These are phyloP conservation scores for Rubia balearica DNA, from an alignment of 305 asterid genomes.

Conservation along the genomic window DNA sequence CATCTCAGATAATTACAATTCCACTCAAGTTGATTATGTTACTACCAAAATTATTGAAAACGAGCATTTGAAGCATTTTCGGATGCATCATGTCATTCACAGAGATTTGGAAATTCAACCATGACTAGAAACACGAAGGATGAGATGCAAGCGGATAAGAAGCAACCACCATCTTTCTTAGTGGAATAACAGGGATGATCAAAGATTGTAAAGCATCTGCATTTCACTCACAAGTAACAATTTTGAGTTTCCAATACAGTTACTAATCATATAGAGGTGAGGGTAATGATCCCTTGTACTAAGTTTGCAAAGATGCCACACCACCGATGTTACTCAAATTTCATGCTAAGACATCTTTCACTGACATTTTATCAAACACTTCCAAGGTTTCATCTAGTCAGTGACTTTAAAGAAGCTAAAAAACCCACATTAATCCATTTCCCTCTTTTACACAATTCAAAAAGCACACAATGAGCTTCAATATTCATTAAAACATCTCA, in stretches of 20 bases:
- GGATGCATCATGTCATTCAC: conserved; percentile 27
- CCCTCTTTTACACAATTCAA: too few relatives aligned
- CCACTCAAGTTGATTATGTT: too few relatives aligned
- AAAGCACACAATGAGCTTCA: too few relatives aligned
- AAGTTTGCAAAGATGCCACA: too few relatives aligned
- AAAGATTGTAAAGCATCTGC: conserved; percentile 26
- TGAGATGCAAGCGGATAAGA: conserved; percentile 25
- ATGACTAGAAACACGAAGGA: conserved; percentile 25
- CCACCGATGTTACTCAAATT: too few relatives aligned
- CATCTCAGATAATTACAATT: background rate
- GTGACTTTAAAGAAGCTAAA: too few relatives aligned
- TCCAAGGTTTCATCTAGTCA: too few relatives aligned
- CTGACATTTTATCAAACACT: too few relatives aligned
- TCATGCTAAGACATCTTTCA: too few relatives aligned
- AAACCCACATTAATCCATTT: too few relatives aligned
- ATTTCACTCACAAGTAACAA: conserved; percentile 9
- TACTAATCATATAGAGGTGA: background rate
- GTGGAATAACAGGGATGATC: conserved; percentile 22
- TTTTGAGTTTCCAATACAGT: background rate
- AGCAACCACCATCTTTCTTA: conserved; percentile 20
- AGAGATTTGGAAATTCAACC: conserved; percentile 24
- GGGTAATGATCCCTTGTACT: background rate
- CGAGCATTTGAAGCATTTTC: conserved; percentile 22
- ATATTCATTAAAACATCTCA: too few relatives aligned
- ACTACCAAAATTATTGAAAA: conserved; percentile 24